Evolutionary conservation across 2,329 filamentous ascomycete species (phyloP).

Genomic region (Ascochyta lentis): DNA sequence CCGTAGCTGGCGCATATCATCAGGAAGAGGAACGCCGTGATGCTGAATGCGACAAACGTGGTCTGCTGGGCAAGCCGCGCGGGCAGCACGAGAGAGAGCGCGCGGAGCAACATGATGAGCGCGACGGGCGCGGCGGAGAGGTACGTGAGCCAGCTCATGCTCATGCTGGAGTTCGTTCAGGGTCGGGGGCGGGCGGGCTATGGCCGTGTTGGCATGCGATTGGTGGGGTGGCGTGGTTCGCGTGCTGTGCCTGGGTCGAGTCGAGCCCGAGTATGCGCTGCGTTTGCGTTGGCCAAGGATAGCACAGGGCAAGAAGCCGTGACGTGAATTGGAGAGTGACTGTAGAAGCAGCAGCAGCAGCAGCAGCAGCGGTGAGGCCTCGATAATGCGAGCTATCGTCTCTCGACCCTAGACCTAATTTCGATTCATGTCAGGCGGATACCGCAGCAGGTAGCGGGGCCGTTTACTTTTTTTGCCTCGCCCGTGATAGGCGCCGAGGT

Average conservation of each 20-base stretch:
- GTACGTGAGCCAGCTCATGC: constrained; percentile 46
- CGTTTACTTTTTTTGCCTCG: constrained; percentile 13
- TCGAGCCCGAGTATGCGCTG: neutral
- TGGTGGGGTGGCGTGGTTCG: constrained; percentile 11
- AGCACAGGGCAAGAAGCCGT: neutral
- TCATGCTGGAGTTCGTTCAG: constrained; percentile 31
- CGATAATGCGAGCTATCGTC: neutral
- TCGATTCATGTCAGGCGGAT: constrained; percentile 5
- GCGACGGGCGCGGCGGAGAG: constrained; percentile 35
- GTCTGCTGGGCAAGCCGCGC: constrained; percentile 38
- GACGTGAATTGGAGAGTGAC: neutral
- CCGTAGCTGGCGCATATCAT: constrained; percentile 69
- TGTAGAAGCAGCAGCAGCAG: neutral
- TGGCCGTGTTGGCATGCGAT: constrained; percentile 12
- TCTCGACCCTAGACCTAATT: neutral
- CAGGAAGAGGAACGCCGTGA: constrained; percentile 51
- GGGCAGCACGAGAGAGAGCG: constrained; percentile 40
- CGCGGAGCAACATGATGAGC: constrained; percentile 39
- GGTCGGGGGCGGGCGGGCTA: constrained; percentile 10
- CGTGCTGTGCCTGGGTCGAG: neutral
- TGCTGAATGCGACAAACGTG: constrained; percentile 71
- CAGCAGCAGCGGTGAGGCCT: constrained; percentile 8
- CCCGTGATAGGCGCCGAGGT: constrained; percentile 16
- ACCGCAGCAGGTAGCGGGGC: constrained; percentile 9
- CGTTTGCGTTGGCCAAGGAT: neutral